These are phyloP conservation scores for Gossypium aridum DNA, from an alignment of 441 rosid genomes.

Conservation along the genomic window DNA sequence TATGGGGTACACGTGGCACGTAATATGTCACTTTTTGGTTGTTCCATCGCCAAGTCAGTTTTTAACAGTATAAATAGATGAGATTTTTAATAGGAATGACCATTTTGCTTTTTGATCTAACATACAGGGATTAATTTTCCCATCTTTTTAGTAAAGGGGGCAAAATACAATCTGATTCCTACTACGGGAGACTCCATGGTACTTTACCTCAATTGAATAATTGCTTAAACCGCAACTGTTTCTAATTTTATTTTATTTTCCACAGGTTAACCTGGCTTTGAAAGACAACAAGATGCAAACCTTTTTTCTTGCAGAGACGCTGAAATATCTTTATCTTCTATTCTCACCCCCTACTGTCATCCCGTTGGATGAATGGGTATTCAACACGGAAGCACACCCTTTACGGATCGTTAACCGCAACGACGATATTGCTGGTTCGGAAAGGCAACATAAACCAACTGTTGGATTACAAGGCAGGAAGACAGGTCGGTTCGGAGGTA, in stretches of 20 bases:
- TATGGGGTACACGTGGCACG: too few relatives aligned
- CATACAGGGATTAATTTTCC: too few relatives aligned
- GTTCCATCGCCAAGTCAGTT: too few relatives aligned
- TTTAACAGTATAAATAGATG: too few relatives aligned
- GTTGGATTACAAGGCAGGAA: slow-evolving; percentile 6
- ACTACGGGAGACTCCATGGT: too few relatives aligned
- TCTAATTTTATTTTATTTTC: not conserved
- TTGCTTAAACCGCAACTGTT: not conserved
- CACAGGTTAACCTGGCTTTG: slow-evolving; percentile 73
- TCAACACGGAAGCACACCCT: slow-evolving; percentile 97
- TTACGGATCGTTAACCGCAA: slow-evolving; percentile 52
- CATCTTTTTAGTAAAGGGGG: too few relatives aligned
- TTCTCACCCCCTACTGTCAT: slow-evolving; percentile 81
- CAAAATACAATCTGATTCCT: too few relatives aligned
- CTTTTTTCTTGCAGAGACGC: slow-evolving; percentile 94
- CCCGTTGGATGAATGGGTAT: slow-evolving; percentile 93
- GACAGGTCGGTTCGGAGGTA: slow-evolving; percentile 1
- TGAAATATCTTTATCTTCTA: slow-evolving; percentile 82
- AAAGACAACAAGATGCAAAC: slow-evolving; percentile 97
- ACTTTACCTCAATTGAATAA: not conserved
- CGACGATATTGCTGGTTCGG: not conserved
- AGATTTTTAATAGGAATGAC: too few relatives aligned
- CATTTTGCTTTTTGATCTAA: too few relatives aligned
- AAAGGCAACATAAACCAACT: not conserved
- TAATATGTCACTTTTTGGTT: too few relatives aligned